These are phyloP conservation scores for Hypoxylon trugodes DNA, from an alignment of 495 filamentous ascomycete genomes.

Conservation along the genomic window DNA sequence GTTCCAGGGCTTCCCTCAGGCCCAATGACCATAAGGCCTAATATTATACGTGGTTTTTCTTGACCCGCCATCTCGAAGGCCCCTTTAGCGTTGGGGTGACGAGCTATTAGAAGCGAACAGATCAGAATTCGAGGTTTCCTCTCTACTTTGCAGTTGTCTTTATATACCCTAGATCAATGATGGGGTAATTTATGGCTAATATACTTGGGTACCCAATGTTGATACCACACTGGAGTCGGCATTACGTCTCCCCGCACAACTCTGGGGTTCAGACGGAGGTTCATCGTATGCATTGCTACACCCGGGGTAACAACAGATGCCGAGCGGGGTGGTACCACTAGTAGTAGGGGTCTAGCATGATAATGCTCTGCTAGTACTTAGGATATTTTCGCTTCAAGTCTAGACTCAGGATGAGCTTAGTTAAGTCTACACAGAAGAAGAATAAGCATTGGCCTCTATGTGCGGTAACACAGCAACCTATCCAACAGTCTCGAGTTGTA, in stretches of 20 bases:
- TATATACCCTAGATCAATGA: not conserved
- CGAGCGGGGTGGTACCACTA: constrained; percentile 12
- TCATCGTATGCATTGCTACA: not conserved
- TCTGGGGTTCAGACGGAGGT: not conserved
- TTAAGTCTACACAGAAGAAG: no score
- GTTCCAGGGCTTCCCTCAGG: constrained; percentile 47
- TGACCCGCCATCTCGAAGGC: constrained; percentile 25
- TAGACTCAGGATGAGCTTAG: no score
- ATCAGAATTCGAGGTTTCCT: not conserved
- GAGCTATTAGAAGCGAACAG: not conserved
- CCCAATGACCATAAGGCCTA: constrained; percentile 61
- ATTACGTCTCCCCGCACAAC: constrained; percentile 14
- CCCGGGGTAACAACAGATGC: not conserved
- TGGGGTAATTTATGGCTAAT: constrained; percentile 17
- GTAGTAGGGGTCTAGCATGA: not conserved
- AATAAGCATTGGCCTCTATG: no score
- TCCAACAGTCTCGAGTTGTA: no score
- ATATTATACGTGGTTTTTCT: constrained; percentile 54
- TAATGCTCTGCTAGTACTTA: no score
- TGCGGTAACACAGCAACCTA: no score
- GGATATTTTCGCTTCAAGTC: no score
- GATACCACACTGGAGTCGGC: not conserved
- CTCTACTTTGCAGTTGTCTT: not conserved
- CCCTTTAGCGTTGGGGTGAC: not conserved
- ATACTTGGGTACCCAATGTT: not conserved